A percentile compares a stretch with the other conserved stretches of the same genome.
Evolutionary conservation across 768 basidiomycete genomes (phyloP).

Genomic region (Tylopilus balloui): DNA sequence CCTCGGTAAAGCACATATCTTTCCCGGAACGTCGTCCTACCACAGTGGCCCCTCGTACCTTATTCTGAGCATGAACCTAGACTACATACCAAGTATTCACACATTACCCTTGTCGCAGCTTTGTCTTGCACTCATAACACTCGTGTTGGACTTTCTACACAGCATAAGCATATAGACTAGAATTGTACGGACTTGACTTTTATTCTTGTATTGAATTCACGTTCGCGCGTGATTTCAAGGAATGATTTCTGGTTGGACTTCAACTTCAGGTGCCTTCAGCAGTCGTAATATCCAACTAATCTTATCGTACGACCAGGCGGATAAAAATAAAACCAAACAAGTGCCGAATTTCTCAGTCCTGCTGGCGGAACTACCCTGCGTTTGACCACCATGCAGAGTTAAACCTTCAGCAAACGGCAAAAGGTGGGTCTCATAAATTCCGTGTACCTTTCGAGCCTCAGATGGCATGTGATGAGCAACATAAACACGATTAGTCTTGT

Average conservation of each 20-base stretch:
- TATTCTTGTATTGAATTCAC: conserved; percentile 22
- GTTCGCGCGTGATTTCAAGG: conserved; percentile 7
- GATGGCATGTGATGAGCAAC: conserved; percentile 47
- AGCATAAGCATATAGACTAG: conserved; percentile 12
- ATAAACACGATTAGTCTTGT: conserved; percentile 91
- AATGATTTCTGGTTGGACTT: neutral
- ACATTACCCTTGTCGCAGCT: neutral
- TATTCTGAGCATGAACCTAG: conserved; percentile 13
- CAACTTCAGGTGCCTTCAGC: too few relatives aligned
- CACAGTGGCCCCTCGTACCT: conserved; percentile 9
- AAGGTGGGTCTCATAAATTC: conserved; percentile 11
- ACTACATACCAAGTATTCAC: conserved; percentile 13
- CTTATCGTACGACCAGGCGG: neutral
- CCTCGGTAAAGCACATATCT: neutral
- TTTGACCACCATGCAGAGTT: too few relatives aligned
- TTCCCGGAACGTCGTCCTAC: conserved; percentile 3
- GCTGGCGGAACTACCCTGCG: too few relatives aligned
- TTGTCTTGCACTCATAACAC: conserved; percentile 11
- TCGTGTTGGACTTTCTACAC: conserved; percentile 12
- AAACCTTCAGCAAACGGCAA: neutral
- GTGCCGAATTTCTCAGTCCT: too few relatives aligned
- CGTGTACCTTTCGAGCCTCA: neutral
- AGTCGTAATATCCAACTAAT: too few relatives aligned
- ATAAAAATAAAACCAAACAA: conserved; percentile 17
- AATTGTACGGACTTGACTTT: conserved; percentile 8